Conservation (phyloP, 257 asterid genomes). For the Prunella vulgaris region DNA sequence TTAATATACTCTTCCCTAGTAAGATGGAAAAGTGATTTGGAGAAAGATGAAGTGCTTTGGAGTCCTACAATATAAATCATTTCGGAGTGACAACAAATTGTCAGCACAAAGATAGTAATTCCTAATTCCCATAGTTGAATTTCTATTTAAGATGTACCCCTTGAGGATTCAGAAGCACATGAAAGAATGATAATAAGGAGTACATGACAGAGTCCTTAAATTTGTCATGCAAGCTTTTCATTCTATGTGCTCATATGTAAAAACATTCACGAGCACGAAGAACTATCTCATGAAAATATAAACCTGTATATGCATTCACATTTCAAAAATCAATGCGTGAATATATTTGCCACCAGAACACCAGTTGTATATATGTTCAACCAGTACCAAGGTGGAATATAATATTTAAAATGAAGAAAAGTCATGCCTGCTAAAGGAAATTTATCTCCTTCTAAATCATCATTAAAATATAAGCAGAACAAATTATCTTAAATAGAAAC, state of each 20-base stretch:
- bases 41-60: neutral
- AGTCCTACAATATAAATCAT: neutral
- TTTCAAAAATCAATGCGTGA: neutral
- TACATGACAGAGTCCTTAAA: neutral
- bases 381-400: conserved; percentile 3
- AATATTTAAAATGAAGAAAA: conserved; percentile 4
- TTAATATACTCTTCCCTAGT: neutral
- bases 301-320: conserved; percentile 12
- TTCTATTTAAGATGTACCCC: neutral
- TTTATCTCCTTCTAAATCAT: conserved; percentile 72
- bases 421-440: conserved; percentile 3
- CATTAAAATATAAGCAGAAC: conserved; percentile 24
- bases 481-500: conserved; percentile 10
- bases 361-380: neutral
- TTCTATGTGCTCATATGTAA: conserved; percentile 3
- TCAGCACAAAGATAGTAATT: neutral
- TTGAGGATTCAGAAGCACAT: neutral
- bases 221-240: neutral
- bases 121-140: neutral
- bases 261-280: neutral
- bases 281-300: neutral
- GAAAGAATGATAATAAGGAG: neutral
- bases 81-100: neutral
- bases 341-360: neutral
- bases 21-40: neutral